Evolutionary conservation across 2,329 filamentous ascomycete species (phyloP).

Genomic region (Passalora sequoiae): DNA sequence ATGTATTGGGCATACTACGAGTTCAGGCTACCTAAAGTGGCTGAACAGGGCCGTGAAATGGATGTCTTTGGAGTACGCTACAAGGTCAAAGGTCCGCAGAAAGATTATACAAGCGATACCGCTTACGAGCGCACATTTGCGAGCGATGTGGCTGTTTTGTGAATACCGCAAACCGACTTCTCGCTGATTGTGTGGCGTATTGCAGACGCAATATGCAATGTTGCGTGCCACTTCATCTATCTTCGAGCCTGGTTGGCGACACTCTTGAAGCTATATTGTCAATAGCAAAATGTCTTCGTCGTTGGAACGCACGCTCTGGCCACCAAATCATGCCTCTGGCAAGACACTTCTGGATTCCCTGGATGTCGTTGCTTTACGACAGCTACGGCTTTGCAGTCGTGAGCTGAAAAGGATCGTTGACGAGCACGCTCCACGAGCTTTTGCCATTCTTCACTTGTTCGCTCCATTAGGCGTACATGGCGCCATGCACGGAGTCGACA

Average conservation of each 20-base stretch:
- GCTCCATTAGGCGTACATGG: conserved; percentile 9
- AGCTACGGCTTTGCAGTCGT: neutral
- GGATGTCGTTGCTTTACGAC: neutral
- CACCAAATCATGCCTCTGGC: neutral
- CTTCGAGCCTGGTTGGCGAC: too few relatives aligned
- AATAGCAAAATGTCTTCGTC: conserved; percentile 3
- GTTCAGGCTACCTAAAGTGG: conserved; percentile 45
- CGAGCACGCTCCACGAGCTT: conserved; percentile 10
- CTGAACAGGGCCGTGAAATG: conserved; percentile 24
- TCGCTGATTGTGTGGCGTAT: too few relatives aligned
- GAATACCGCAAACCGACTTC: conserved; percentile 5
- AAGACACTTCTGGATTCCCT: conserved; percentile 2
- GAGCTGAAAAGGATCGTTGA: conserved; percentile 16
- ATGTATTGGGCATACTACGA: conserved; percentile 66
- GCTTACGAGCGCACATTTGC: conserved; percentile 30
- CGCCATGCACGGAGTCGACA: conserved; percentile 3
- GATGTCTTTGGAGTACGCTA: conserved; percentile 35
- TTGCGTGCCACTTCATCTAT: too few relatives aligned
- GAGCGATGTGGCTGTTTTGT: conserved; percentile 13
- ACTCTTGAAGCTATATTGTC: too few relatives aligned
- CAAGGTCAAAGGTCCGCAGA: conserved; percentile 36
- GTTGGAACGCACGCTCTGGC: conserved; percentile 3
- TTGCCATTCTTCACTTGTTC: conserved; percentile 14
- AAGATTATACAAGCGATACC: conserved; percentile 37
- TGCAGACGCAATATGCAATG: conserved; percentile 1